Evolutionary conservation across 148 eudicot genomes (phyloP), one percentile per base, ranked within the genome.

Genomic region (Chenopodium quinoa): DNA sequence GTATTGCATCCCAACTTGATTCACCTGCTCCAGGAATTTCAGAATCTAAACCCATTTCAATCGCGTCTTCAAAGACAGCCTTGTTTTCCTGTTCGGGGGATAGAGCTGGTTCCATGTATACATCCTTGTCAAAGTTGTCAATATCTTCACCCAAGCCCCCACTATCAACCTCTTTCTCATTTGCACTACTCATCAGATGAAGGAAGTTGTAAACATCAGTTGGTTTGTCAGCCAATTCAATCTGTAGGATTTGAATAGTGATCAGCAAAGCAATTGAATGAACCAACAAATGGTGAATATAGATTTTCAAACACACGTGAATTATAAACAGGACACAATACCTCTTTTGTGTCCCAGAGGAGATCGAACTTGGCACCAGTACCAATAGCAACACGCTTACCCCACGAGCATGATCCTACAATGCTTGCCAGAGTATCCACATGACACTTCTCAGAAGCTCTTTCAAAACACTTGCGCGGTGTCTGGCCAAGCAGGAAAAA

Each of bases 351-450:
- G 82, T 89, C 93, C 98, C 97, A 93, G 44, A 93, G 87, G 32
- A 96, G 34, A 62, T 96, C 98, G 75, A 96, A 96, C 67, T 87
- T 84, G n/a, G 94, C 86, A 63, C 99, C 99, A 4, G 98, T 96
- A 48, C 99, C 99, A 75, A 96, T 93, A 80, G 98, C 89, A 66
- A 96, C 99, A 79, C 85, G 98, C 86, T 94, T 96, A 7, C 99
- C 99, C 99, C 99, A 96, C 13, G 98, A 91, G 81, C 99, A 96
- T 47, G 99, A 92, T 75, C 90, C 99, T 34, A 96, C 99, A 69
- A 96, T 91, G 85, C 99, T 93, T 4, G 97, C 81, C 73, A 96
- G 80, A 23, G 93, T 86, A 80, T 96, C 99, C 25, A 87, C 87
- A 72, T 96, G 97, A 73, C 98, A 86, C 83, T 96, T 96, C 82